Evolutionary conservation across 2,329 filamentous ascomycete genomes (phyloP).

Genomic region (Alternaria conjuncta): DNA sequence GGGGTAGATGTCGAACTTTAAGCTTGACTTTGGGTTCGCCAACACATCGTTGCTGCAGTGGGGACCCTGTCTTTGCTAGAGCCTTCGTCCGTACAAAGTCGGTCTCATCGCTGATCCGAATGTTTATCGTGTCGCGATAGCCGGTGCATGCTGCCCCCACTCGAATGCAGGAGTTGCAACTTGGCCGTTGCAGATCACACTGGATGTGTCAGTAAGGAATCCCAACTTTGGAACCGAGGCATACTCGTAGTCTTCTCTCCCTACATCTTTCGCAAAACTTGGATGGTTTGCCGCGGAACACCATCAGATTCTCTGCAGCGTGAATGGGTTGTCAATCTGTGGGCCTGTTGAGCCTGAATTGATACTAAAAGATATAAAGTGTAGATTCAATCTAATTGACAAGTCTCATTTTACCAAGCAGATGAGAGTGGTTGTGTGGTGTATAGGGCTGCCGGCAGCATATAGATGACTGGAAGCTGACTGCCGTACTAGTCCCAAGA

Average conservation of each 20-base stretch:
- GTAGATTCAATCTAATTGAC: not conserved
- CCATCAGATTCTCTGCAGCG: conserved; percentile 5
- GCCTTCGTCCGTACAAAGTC: conserved; percentile 26
- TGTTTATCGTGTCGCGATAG: conserved; percentile 30
- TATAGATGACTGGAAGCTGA: not conserved
- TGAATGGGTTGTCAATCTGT: not conserved
- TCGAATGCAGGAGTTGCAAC: conserved; percentile 32
- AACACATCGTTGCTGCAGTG: not conserved
- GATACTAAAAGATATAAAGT: not conserved
- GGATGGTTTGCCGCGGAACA: conserved; percentile 26
- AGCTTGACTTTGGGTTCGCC: conserved; percentile 4
- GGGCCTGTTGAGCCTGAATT: not conserved
- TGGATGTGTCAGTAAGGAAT: conserved; percentile 5
- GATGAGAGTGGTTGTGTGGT: not conserved
- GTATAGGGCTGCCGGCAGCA: not conserved
- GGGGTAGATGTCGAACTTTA: conserved; percentile 17
- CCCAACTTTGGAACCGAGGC: not conserved
- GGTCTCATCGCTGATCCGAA: conserved; percentile 35
- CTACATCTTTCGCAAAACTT: conserved; percentile 29
- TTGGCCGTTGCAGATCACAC: conserved; percentile 32
- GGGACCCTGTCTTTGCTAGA: not conserved
- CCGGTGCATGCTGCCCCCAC: conserved; percentile 24
- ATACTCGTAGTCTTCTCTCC: conserved; percentile 19
- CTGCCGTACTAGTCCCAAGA: not conserved
- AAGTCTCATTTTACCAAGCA: not conserved